These are phyloP conservation scores for Trichoderma gracile DNA, from an alignment of 2,329 filamentous ascomycete species.

Conservation along the genomic window DNA sequence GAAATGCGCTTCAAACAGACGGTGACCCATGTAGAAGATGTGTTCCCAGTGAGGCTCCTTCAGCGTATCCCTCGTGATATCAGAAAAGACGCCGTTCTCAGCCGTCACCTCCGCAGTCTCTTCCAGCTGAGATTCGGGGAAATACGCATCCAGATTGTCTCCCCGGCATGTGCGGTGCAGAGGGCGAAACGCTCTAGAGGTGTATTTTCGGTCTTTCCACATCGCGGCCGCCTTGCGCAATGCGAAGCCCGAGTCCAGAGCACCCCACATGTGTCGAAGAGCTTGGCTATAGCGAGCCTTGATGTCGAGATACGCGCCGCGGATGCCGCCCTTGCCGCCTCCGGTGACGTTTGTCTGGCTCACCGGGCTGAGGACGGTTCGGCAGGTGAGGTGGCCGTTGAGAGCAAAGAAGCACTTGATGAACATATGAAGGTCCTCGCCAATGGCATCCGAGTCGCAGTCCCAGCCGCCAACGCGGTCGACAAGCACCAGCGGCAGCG, in stretches of 20 bases:
- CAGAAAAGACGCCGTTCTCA: constrained; percentile 57
- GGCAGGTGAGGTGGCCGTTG: constrained; percentile 66
- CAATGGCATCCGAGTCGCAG: constrained; percentile 68
- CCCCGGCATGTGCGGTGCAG: constrained; percentile 51
- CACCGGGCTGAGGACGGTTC: constrained; percentile 66
- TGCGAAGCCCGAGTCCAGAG: constrained; percentile 67
- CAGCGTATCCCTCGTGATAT: constrained; percentile 54
- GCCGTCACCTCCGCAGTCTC: constrained; percentile 43
- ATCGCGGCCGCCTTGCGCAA: constrained; percentile 59
- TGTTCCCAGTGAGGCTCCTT: constrained; percentile 56
- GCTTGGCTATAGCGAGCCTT: constrained; percentile 70
- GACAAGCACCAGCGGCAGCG: constrained; percentile 64
- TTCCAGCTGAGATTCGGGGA: constrained; percentile 48
- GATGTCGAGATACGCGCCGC: constrained; percentile 58
- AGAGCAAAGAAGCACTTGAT: constrained; percentile 76
- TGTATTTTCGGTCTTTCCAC: constrained; percentile 59
- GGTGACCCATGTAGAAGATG: constrained; percentile 60
- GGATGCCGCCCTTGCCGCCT: constrained; percentile 54
- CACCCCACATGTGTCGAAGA: constrained; percentile 74
- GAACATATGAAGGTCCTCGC: constrained; percentile 77
- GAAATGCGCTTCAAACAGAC: constrained; percentile 74
- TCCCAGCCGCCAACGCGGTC: constrained; percentile 74
- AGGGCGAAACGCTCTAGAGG: constrained; percentile 55
- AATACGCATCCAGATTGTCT: constrained; percentile 49
- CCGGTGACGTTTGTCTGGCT: constrained; percentile 72